phyloP scores from a whole-genome alignment of 352 stramenopile genomes.

The Phytophthora niederhauseri region DNA sequence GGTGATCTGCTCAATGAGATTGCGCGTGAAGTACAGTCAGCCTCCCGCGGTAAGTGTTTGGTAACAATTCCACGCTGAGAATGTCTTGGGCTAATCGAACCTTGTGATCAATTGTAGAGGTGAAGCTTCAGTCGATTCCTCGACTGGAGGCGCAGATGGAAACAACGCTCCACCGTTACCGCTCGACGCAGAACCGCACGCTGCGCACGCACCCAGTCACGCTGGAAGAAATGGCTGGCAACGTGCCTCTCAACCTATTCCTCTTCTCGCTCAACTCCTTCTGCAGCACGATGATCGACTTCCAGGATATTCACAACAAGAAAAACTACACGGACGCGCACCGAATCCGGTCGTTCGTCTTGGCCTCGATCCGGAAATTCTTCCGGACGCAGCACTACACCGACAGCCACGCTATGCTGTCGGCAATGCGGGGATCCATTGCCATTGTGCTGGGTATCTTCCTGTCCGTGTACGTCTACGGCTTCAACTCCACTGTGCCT shows the following conservation, averaged over 20 bases:
- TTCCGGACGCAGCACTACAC: slow-evolving; percentile 56
- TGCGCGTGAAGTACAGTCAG: slow-evolving; percentile 57
- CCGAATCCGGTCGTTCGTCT: slow-evolving; percentile 58
- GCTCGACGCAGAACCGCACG: slow-evolving; percentile 60
- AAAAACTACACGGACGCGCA: slow-evolving; percentile 57
- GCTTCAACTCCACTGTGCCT: slow-evolving; percentile 62
- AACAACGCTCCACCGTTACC: slow-evolving; percentile 64
- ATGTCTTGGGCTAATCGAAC: too few relatives aligned
- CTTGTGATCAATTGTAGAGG: slow-evolving; percentile 28
- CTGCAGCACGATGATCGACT: slow-evolving; percentile 75
- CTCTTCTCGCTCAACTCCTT: slow-evolving; percentile 84
- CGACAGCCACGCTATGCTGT: slow-evolving; percentile 43
- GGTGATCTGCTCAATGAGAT: slow-evolving; percentile 75
- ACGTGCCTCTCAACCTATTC: slow-evolving; percentile 81
- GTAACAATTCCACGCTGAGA: too few relatives aligned
- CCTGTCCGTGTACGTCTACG: slow-evolving; percentile 77
- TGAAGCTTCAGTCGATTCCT: slow-evolving; percentile 54
- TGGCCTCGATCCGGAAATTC: slow-evolving; percentile 48
- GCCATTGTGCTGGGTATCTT: slow-evolving; percentile 74
- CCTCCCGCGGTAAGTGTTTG: slow-evolving; percentile 46
- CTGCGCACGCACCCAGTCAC: slow-evolving; percentile 55
- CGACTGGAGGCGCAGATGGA: slow-evolving; percentile 74
- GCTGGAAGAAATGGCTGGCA: slow-evolving; percentile 67
- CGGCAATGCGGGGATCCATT: slow-evolving; percentile 58
- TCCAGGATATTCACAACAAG: slow-evolving; percentile 66